phyloP scores from a whole-genome alignment of 805 yeast species.

The Candida ascalaphidarum region DNA sequence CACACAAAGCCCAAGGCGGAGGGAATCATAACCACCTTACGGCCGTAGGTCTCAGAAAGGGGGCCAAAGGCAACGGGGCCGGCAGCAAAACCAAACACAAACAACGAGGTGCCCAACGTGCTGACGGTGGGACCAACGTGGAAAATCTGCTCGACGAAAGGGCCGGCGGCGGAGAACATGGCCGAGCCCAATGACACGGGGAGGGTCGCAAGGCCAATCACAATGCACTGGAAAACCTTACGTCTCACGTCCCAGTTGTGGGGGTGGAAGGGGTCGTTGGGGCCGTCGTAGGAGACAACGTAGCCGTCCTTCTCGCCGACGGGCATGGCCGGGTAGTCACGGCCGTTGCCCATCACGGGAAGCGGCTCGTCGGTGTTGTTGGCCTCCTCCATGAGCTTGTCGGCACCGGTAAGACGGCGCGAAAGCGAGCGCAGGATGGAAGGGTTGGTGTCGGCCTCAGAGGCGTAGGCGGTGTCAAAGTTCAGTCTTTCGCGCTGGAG shows the following conservation, averaged over 20 bases:
- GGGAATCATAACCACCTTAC: constrained; percentile 34
- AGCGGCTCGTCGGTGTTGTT: constrained; percentile 14
- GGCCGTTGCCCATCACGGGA: constrained; percentile 56
- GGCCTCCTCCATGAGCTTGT: constrained; percentile 11
- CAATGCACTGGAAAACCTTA: constrained; percentile 14
- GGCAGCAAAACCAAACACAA: constrained; percentile 67
- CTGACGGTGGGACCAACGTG: constrained; percentile 63
- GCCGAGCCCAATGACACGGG: constrained; percentile 11
- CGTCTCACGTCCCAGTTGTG: constrained; percentile 55
- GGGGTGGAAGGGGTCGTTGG: constrained; percentile 73
- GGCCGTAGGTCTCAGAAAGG: constrained; percentile 14
- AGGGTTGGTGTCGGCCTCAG: too few relatives aligned
- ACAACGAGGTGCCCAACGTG: constrained; percentile 68
- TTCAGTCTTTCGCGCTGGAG: too few relatives aligned
- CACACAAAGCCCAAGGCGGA: constrained; percentile 26
- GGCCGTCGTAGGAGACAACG: constrained; percentile 69
- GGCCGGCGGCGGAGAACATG: constrained; percentile 60
- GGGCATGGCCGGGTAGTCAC: constrained; percentile 53
- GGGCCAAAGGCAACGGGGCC: constrained; percentile 5
- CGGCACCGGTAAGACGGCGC: constrained; percentile 13
- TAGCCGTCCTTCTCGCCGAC: constrained; percentile 45
- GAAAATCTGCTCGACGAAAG: constrained; percentile 39
- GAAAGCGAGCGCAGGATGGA: too few relatives aligned
- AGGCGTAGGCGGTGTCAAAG: too few relatives aligned
- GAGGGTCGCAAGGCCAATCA: constrained; percentile 25